Base-by-base conservation (phyloP, 768 basidiomycete genomes). In the Cystobasidium onofrii region DNA sequence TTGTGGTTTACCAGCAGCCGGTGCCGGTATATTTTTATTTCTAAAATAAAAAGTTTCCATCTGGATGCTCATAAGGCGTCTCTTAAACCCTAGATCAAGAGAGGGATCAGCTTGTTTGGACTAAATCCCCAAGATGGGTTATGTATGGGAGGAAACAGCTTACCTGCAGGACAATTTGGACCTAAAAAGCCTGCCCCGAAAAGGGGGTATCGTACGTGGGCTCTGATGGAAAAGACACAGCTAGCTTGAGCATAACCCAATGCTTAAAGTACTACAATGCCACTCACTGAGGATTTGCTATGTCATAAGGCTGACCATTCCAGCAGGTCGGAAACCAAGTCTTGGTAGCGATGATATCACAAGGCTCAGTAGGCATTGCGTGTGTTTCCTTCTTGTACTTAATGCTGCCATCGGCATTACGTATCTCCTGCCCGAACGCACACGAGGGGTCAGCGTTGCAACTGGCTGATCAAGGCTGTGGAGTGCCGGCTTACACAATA, bases 261-360 rank as follows among this genome's bases (percentile, higher is more conserved):
- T n/a, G n/a, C n/a, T n/a, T n/a, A n/a, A n/a, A n/a, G n/a, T n/a
- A n/a, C n/a, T n/a, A n/a, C n/a, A n/a, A n/a, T n/a, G n/a, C n/a
- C 7, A 64, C 63, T 39, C 23, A 43, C 63, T 4, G n/a, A 4
- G 66, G 44, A 13, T 54, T 54, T 7, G 17, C 46, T 6, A 33
- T 29, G 13, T 46, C n/a, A 46, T n/a, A 69, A 17, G 39, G 12
- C 23, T 69, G 7, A 17, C 66, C 66, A 29, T 69, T 69, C 66
- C 66, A 69, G 66, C 66, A 69, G 1, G 66, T 69, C 10, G 66
- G 66, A 54, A 69, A 69, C 18, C 13, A 23, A 13, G 31, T 31
- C 27, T 69, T 69, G 33, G 66, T 23, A 31, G 41, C 44, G 34
- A 46, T 17, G 44, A 52, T 54, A 69, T 17, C 20, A 33, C 41